These are phyloP conservation scores for Arachnomyces sp. DNA, from an alignment of 2,329 filamentous ascomycete genomes.

Conservation along the genomic window DNA sequence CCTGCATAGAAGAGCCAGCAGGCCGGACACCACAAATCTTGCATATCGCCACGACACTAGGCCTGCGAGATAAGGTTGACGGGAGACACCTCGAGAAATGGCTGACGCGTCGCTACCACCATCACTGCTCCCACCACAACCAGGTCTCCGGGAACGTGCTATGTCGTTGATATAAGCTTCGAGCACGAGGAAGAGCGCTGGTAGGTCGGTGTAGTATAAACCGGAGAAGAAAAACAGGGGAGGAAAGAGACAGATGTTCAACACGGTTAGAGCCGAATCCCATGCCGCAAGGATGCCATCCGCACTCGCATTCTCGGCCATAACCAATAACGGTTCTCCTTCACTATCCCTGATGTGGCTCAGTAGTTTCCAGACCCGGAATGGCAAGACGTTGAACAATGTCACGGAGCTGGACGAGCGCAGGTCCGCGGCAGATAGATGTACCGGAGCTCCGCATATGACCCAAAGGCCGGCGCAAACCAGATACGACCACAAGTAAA, in stretches of 20 bases:
- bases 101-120: conserved; percentile 9
- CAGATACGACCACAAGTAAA: conserved; percentile 55
- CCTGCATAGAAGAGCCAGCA: conserved; percentile 65
- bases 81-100: conserved; percentile 8
- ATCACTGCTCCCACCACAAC: too few relatives aligned
- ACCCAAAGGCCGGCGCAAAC: conserved; percentile 18
- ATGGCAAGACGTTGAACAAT: conserved; percentile 32
- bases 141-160: too few relatives aligned
- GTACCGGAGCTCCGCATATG: conserved; percentile 22
- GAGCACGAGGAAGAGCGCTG: conserved; percentile 70
- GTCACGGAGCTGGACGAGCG: conserved; percentile 32
- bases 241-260: conserved; percentile 81
- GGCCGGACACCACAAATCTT: conserved; percentile 49
- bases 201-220: conserved; percentile 89
- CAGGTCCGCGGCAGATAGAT: conserved; percentile 27
- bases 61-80: background rate
- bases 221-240: conserved; percentile 93
- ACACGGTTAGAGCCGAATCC: conserved; percentile 34
- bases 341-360: conserved; percentile 36
- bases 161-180: conserved; percentile 52
- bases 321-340: background rate
- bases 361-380: conserved; percentile 47
- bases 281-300: conserved; percentile 14
- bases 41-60: conserved; percentile 18
- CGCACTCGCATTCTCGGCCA: conserved; percentile 5